Base-by-base conservation (phyloP, 2,329 filamentous ascomycete genomes). In the Chrysoporthe austroafricana region DNA sequence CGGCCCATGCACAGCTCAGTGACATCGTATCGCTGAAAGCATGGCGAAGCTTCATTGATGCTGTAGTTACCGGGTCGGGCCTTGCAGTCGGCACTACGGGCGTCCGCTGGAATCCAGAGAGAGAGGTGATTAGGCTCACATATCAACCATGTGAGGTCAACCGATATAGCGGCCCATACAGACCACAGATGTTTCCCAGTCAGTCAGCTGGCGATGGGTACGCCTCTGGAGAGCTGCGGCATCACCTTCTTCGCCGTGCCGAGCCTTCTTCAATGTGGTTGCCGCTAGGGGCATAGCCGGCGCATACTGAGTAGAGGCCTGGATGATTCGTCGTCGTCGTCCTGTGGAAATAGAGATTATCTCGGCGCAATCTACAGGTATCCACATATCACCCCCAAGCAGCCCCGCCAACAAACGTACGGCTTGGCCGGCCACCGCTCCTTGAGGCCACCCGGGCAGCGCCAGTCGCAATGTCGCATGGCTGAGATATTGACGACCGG, bases 341-440 rank as follows among this genome's bases (percentile, higher is more conserved):
- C 34, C 18, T 39, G 54, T 39, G 54, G 16, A 57, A 57, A 57
- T 57, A 57, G 32, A 57, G 34, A 57, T 36, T 39, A 57, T 57
- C 54, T 57, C 54, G 54, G 54, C 5, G 34, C 54, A 57, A 57
- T 57, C 54, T 57, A 7, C 14, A 36, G 14, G 54, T 57, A 18
- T 11, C 54, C 54, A 57, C 54, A 36, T n/a, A 32, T 57, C 54
- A 57, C 16, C 54, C 54, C 54, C 54, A 57, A 16, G 3, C 9
- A 26, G 32, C 54, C 26, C 34, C 46, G 32, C 56, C 39, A 18
- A 62, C 9, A n/a, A n/a, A n/a, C 8, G 54, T 6, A 11, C 54
- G 16, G 54, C 34, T 11, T 18, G 34, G 32, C 16, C 54, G 54
- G 18, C 32, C 11, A 59, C 63, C 32, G 44, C 63, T 42, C 18